These are phyloP conservation scores for Termitomyces heimii DNA, from an alignment of 768 basidiomycete genomes.

Conservation along the genomic window DNA sequence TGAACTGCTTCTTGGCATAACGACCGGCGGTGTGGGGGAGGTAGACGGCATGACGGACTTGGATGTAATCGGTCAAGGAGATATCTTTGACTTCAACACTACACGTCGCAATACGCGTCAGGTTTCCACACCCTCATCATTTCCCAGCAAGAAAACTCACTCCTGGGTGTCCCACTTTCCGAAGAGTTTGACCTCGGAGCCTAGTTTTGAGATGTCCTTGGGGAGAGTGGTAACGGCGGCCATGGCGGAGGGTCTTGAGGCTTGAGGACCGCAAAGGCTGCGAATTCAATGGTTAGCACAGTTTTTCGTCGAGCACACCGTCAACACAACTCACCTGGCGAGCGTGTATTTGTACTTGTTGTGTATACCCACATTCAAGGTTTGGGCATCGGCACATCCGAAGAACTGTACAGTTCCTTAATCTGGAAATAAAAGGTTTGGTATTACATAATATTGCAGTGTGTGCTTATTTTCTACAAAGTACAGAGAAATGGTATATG, in stretches of 20 bases:
- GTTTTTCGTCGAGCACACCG: slow-evolving; percentile 25
- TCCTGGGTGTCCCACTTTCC: slow-evolving; percentile 99
- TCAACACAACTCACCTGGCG: slow-evolving; percentile 26
- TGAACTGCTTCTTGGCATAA: slow-evolving; percentile 99
- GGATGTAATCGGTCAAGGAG: slow-evolving; percentile 98
- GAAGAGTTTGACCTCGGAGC: slow-evolving; percentile 90
- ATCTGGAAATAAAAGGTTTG: slow-evolving; percentile 6
- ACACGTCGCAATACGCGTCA: slow-evolving; percentile 2
- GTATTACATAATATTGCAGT: background rate
- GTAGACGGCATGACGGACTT: slow-evolving; percentile 96
- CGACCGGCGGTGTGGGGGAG: slow-evolving; percentile 98
- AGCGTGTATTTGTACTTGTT: slow-evolving; percentile 45
- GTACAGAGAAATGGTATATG: background rate
- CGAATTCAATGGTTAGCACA: slow-evolving; percentile 13
- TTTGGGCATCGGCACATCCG: slow-evolving; percentile 36
- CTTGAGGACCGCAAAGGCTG: slow-evolving; percentile 26
- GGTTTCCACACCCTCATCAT: no score
- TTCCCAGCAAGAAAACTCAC: slow-evolving; percentile 43
- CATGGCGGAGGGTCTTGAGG: slow-evolving; percentile 44
- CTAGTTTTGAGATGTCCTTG: slow-evolving; percentile 75
- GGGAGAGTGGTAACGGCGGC: slow-evolving; percentile 68
- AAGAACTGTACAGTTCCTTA: slow-evolving; percentile 39
- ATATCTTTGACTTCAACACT: slow-evolving; percentile 99
- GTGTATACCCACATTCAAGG: slow-evolving; percentile 32
- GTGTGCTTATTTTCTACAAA: background rate